Percentiles rank a stretch among this genome's conserved stretches.
Conservation (phyloP, 129 eudicot genomes). For the Tanacetum coccineum region DNA sequence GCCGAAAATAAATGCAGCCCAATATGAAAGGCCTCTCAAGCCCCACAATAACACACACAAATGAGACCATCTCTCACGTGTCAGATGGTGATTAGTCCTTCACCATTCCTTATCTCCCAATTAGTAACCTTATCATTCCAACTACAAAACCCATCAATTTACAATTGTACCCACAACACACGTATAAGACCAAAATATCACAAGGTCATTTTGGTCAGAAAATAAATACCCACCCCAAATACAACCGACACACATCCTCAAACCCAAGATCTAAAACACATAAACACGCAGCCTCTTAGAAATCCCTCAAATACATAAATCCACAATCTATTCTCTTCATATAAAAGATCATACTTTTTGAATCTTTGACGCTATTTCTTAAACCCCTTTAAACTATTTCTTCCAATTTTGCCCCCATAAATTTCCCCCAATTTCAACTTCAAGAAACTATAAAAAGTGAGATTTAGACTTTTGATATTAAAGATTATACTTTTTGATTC, state of each 20-base stretch:
- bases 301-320: conserved; percentile 19
- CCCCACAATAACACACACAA: neutral
- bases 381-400: too few relatives aligned
- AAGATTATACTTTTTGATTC: neutral
- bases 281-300: neutral
- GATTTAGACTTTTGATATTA: conserved; percentile 6
- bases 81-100: conserved; percentile 5
- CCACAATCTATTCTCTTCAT: conserved; percentile 19
- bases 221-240: conserved; percentile 3
- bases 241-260: neutral
- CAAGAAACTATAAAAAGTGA: too few relatives aligned
- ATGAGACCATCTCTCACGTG: neutral
- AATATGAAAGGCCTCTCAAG: neutral
- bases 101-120: conserved; percentile 6
- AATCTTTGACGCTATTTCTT: conserved; percentile 16
- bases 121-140: neutral
- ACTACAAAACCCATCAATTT: neutral
- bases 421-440: too few relatives aligned
- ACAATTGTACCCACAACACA: conserved; percentile 16
- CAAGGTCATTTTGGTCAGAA: conserved; percentile 21
- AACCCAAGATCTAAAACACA: conserved; percentile 24
- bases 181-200: neutral
- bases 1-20: neutral
- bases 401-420: too few relatives aligned
- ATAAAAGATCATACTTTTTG: conserved; percentile 9